phyloP scores from a whole-genome alignment of 1,139 yeast species.

The Blastobotrys ciferrii region DNA sequence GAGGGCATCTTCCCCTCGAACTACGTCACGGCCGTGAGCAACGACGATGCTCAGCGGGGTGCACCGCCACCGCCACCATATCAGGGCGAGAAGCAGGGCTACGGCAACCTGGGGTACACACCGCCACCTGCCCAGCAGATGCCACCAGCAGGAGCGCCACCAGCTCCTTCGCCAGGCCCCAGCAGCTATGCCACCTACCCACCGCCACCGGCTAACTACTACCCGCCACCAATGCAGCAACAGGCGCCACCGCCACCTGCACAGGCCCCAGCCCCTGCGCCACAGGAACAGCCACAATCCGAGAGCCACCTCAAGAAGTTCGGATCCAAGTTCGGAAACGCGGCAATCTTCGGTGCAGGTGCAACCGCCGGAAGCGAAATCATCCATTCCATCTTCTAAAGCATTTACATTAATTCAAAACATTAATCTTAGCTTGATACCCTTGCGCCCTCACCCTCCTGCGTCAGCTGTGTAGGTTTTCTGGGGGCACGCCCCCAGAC shows the following conservation, averaged over 20 bases:
- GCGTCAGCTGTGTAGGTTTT: neutral
- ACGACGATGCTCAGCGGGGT: conserved; percentile 12
- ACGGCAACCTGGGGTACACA: conserved; percentile 2
- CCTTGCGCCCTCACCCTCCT: neutral
- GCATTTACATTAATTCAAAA: neutral
- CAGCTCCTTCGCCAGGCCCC: conserved; percentile 22
- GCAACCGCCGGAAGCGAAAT: conserved; percentile 89
- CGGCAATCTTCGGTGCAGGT: conserved; percentile 96
- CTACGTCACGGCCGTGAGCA: conserved; percentile 43
- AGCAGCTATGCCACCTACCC: conserved; percentile 36
- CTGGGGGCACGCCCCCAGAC: no score
- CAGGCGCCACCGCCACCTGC: conserved; percentile 33
- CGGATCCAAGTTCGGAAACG: conserved; percentile 85
- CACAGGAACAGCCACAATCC: conserved; percentile 30
- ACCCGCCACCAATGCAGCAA: conserved; percentile 25
- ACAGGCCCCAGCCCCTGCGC: conserved; percentile 31
- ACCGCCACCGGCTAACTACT: conserved; percentile 39
- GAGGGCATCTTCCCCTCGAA: conserved; percentile 90
- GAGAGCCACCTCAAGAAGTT: conserved; percentile 52
- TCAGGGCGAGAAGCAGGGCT: conserved; percentile 13
- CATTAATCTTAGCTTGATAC: neutral
- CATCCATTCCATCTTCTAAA: conserved; percentile 76
- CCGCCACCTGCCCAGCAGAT: conserved; percentile 23
- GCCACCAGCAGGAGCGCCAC: conserved; percentile 40
- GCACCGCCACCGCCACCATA: conserved; percentile 26